Conservation (phyloP, 2,329 filamentous ascomycete species). For the Rhynchosporium agropyri region DNA sequence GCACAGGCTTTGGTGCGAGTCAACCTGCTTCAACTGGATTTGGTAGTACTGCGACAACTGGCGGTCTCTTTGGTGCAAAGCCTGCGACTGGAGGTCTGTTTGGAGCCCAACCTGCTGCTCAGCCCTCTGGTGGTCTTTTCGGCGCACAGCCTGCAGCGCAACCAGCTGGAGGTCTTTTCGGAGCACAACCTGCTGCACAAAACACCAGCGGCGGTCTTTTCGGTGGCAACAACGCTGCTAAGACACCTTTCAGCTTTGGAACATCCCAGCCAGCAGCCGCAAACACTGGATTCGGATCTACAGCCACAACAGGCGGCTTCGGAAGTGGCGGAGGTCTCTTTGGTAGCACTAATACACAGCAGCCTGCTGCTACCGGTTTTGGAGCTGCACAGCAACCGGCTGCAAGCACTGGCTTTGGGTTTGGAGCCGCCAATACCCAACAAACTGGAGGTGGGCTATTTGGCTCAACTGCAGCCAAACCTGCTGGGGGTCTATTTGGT, state of each 20-base stretch:
- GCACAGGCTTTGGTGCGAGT: slow-evolving; percentile 44
- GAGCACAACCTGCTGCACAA: slow-evolving; percentile 40
- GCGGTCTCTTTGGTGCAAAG: slow-evolving; percentile 48
- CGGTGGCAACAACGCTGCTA: slow-evolving; percentile 45
- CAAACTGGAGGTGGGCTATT: slow-evolving; percentile 40
- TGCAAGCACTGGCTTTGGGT: slow-evolving; percentile 44
- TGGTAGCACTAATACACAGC: slow-evolving; percentile 39
- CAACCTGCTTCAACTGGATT: slow-evolving; percentile 51
- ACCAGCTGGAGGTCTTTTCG: slow-evolving; percentile 34
- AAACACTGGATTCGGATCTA: slow-evolving; percentile 37
- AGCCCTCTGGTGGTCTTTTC: slow-evolving; percentile 43
- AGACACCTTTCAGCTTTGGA: slow-evolving; percentile 43
- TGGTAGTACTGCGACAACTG: slow-evolving; percentile 44
- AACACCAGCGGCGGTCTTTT: slow-evolving; percentile 43
- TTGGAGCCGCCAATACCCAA: slow-evolving; percentile 45
- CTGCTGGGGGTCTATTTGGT: slow-evolving; percentile 48
- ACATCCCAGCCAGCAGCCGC: slow-evolving; percentile 28
- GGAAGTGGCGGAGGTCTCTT: slow-evolving; percentile 44
- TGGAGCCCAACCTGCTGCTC: slow-evolving; percentile 42
- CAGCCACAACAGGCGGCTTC: slow-evolving; percentile 34
- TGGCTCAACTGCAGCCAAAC: slow-evolving; percentile 47
- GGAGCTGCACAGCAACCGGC: slow-evolving; percentile 46
- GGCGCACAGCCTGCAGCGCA: slow-evolving; percentile 43
- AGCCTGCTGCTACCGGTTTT: slow-evolving; percentile 42
- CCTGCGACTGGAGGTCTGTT: slow-evolving; percentile 47